These are phyloP conservation scores for Sporothrix globosa DNA, from an alignment of 2,329 filamentous ascomycete species.

Conservation along the genomic window DNA sequence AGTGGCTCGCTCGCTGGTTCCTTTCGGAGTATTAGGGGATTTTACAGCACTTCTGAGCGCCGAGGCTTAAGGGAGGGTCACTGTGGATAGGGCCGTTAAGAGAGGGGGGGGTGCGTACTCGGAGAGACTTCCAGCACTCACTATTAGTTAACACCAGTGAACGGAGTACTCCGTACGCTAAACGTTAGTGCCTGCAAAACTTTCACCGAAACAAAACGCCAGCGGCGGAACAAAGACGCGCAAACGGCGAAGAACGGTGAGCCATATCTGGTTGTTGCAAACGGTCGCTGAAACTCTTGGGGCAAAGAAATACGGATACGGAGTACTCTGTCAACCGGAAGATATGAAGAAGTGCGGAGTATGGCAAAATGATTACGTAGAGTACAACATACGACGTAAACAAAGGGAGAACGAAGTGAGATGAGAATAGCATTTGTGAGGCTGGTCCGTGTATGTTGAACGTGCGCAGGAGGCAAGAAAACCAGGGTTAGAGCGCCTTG, in stretches of 20 bases:
- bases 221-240: constrained; percentile 6
- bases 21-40: neutral
- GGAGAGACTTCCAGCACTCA: neutral
- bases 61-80: constrained; percentile 11
- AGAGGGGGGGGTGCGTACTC: neutral
- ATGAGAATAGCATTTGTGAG: neutral
- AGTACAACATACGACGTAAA: too few species aligned
- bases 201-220: neutral
- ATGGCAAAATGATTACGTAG: neutral
- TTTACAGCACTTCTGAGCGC: neutral
- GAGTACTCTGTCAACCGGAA: neutral
- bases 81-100: neutral
- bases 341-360: neutral
- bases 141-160: neutral
- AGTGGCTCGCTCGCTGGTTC: neutral
- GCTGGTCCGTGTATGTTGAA: too few species aligned
- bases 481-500: neutral
- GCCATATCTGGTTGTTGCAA: too few species aligned
- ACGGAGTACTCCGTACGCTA: constrained; percentile 25
- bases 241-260: neutral
- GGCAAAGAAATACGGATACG: neutral
- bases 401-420: neutral
- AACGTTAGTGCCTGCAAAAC: neutral
- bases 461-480: neutral
- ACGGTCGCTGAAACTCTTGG: too few species aligned